phyloP scores from a whole-genome alignment of 192 early-diverging fungal genomes.

The Jimgerdemannia flammicorona region DNA sequence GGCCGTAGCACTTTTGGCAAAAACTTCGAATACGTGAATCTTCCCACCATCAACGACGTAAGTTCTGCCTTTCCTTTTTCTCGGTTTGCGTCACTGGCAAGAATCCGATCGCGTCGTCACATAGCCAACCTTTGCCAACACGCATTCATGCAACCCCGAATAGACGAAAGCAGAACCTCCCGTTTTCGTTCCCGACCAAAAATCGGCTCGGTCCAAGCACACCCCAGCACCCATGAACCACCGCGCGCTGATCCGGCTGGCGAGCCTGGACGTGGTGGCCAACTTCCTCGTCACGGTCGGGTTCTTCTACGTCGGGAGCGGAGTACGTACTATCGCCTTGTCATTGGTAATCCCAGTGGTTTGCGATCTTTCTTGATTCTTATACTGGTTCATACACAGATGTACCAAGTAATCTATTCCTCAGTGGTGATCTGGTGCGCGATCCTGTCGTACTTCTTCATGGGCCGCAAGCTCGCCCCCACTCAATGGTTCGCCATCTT shows the following conservation, averaged over 20 bases:
- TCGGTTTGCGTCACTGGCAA: not conserved
- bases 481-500: conserved; percentile 52
- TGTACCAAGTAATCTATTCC: conserved; percentile 61
- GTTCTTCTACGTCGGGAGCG: conserved; percentile 55
- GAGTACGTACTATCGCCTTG: conserved; percentile 31
- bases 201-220: conserved; percentile 19
- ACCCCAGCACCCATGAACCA: conserved; percentile 20
- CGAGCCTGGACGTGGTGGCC: conserved; percentile 48
- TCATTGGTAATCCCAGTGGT: too few species aligned
- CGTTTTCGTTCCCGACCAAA: conserved; percentile 11
- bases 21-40: not conserved
- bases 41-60: not conserved
- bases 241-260: conserved; percentile 20
- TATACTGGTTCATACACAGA: conserved; percentile 21
- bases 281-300: conserved; percentile 53
- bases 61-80: not conserved
- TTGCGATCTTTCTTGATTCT: too few species aligned
- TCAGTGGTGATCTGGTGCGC: conserved; percentile 64
- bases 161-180: conserved; percentile 11
- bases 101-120: conserved; percentile 4
- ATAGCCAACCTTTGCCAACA: not conserved
- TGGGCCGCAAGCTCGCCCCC: conserved; percentile 39
- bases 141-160: too few species aligned
- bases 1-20: not conserved
- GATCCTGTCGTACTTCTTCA: conserved; percentile 49